phyloP scores from a whole-genome alignment of 1,284 basidiomycete species.

The Apiotrichum brassicae region DNA sequence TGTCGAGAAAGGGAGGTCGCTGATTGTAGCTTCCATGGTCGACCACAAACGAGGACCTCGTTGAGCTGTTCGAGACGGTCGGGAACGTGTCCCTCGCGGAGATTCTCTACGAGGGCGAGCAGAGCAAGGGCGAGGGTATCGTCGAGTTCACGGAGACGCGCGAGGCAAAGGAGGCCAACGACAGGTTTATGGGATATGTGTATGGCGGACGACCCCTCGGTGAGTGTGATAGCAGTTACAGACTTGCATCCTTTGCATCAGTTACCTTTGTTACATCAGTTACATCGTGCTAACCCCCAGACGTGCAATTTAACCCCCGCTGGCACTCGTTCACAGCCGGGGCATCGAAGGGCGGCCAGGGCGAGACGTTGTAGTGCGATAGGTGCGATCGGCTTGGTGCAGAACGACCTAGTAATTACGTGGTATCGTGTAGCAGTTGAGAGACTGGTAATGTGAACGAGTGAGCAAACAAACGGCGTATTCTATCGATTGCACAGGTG shows the following conservation, averaged over 20 bases:
- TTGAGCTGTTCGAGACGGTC: constrained; percentile 96
- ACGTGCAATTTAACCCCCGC: constrained; percentile 84
- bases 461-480: no score
- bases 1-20: no score
- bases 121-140: constrained; percentile 88
- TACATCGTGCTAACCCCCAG: constrained; percentile 44
- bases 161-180: constrained; percentile 90
- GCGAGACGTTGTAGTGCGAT: constrained; percentile 34
- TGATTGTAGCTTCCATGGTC: constrained; percentile 81
- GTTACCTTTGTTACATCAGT: neutral
- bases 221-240: constrained; percentile 44
- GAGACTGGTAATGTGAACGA: no score
- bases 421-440: no score
- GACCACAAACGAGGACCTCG: constrained; percentile 96
- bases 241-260: no score
- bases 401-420: no score
- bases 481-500: no score
- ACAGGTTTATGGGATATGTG: constrained; percentile 86
- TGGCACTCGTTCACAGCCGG: constrained; percentile 83
- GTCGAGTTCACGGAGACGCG: constrained; percentile 84
- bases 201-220: constrained; percentile 83
- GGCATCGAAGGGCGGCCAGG: constrained; percentile 74
- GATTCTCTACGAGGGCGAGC: constrained; percentile 80
- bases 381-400: no score
- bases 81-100: constrained; percentile 91